These are phyloP conservation scores for Cyberlindnera nakhonratchasimensis DNA, from an alignment of 805 yeast species.

Conservation along the genomic window DNA sequence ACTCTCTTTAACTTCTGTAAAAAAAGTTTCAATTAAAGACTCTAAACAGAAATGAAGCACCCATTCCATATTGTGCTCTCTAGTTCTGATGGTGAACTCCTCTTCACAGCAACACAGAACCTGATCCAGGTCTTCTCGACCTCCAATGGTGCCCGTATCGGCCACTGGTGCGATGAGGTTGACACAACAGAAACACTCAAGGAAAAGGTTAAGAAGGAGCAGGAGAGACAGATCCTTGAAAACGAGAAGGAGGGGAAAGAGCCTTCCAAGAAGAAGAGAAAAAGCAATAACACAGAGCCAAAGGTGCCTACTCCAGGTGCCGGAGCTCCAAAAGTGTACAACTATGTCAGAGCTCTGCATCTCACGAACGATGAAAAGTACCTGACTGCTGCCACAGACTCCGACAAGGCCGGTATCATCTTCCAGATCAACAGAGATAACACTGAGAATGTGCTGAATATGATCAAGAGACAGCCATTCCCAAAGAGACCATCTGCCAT, in stretches of 20 bases:
- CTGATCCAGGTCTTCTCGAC: constrained; percentile 50
- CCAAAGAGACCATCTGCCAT: constrained; percentile 93
- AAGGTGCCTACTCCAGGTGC: constrained; percentile 62
- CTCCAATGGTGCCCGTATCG: constrained; percentile 40
- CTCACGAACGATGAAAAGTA: constrained; percentile 50
- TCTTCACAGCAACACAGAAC: constrained; percentile 59
- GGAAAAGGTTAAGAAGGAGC: constrained; percentile 44
- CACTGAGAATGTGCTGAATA: constrained; percentile 37
- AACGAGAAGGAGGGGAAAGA: constrained; percentile 35
- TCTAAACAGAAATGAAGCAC: constrained; percentile 53
- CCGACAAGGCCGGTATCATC: constrained; percentile 74
- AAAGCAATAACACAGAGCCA: constrained; percentile 37
- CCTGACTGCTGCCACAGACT: constrained; percentile 71
- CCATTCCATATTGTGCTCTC: constrained; percentile 60
- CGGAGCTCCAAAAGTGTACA: constrained; percentile 65
- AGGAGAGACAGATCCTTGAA: constrained; percentile 28
- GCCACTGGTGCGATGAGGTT: constrained; percentile 60
- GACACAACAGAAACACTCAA: constrained; percentile 44
- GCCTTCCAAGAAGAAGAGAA: constrained; percentile 33
- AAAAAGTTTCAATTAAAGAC: not conserved
- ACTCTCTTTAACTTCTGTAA: not conserved
- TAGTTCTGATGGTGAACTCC: constrained; percentile 40
- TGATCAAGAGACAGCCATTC: constrained; percentile 68
- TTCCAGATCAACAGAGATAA: constrained; percentile 37
- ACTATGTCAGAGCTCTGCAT: constrained; percentile 62